Evolutionary conservation across 2,329 filamentous ascomycete genomes (phyloP), one percentile per base, ranked within the genome.

Genomic region (Colletotrichum tamarilloi): DNA sequence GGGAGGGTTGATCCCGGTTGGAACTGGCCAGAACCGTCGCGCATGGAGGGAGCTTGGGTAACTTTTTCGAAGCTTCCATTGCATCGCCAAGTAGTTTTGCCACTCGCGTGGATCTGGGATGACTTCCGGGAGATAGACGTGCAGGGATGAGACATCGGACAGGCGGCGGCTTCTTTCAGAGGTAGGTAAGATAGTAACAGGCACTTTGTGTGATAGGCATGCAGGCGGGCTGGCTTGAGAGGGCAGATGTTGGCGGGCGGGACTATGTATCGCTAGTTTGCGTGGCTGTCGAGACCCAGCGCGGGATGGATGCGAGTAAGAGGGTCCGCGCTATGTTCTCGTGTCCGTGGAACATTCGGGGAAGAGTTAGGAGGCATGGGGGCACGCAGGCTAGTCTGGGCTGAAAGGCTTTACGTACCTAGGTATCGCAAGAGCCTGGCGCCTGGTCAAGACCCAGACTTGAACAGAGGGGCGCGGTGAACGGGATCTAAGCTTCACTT

Each of bases 221-320:
- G 38, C 5, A 28, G 4, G 28, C 8, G 42, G 26, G 42, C 28
- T n/a, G 42, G 26, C 28, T 22, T 22, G 59, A 8, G 59, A 30
- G 59, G 38, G 59, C 59, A 22, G 59, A 42, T 26, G 24, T 62
- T 30, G 58, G 58, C 58, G 58, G 58, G n/a, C n/a, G 56, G 58
- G 14, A 46, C 24, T 24, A 35, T 24, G 24, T 24, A 24, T 3
- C 9, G 32, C 4, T 35, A 26, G 16, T 6, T 24, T 4, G 42
- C 30, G 62, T 42, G 55, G 55, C 42, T 58, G 62, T 35, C 9
- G n/a, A 22, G 35, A 7, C 35, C 22, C 55, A 69, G n/a, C 35
- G 52, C 14, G 53, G 63, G 62, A 30, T 30, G 28, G 63, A 55
- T n/a, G 56, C 42, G 55, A 28, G 46, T 24, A 46, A 19, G n/a